Conservation (phyloP, 2,329 filamentous ascomycete genomes). For the Periglandula ipomoeae region DNA sequence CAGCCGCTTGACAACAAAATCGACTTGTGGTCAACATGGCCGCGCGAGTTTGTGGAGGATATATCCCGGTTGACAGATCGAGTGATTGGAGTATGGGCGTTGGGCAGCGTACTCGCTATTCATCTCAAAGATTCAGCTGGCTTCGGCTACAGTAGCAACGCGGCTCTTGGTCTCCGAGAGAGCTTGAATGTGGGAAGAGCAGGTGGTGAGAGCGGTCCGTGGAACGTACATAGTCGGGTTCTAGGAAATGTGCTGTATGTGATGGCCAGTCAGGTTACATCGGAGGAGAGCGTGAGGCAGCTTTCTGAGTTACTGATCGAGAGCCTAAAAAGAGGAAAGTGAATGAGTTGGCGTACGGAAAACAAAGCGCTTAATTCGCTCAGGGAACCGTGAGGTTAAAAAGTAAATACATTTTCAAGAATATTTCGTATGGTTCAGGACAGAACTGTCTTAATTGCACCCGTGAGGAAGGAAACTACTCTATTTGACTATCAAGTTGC, state of each 20-base stretch:
- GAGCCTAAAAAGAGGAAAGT: not conserved
- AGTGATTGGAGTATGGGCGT: constrained; percentile 59
- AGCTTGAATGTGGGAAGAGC: constrained; percentile 18
- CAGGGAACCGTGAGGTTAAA: not conserved
- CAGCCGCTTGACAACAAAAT: not conserved
- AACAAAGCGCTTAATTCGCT: not conserved
- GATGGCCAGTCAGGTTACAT: constrained; percentile 43
- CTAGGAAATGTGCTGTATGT: constrained; percentile 50
- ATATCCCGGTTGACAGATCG: constrained; percentile 44
- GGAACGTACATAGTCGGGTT: constrained; percentile 45
- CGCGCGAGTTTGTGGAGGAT: constrained; percentile 44
- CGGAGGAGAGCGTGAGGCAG: constrained; percentile 17
- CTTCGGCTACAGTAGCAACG: constrained; percentile 38
- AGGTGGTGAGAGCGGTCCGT: constrained; percentile 20
- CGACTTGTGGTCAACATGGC: constrained; percentile 62
- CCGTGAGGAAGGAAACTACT: too few species aligned
- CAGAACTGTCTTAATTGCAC: too few species aligned
- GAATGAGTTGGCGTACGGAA: not conserved
- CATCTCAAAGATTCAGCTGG: constrained; percentile 33
- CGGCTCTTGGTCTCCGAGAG: constrained; percentile 33
- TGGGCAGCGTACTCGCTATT: constrained; percentile 68
- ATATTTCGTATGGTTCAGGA: too few species aligned
- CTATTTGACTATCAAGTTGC: too few species aligned
- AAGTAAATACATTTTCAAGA: too few species aligned
- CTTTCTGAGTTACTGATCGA: constrained; percentile 14